A percentile compares a stretch with the other conserved stretches of the same genome.
Conservation (phyloP, 345 rosid genomes). For the Odontarrhena argentea region DNA sequence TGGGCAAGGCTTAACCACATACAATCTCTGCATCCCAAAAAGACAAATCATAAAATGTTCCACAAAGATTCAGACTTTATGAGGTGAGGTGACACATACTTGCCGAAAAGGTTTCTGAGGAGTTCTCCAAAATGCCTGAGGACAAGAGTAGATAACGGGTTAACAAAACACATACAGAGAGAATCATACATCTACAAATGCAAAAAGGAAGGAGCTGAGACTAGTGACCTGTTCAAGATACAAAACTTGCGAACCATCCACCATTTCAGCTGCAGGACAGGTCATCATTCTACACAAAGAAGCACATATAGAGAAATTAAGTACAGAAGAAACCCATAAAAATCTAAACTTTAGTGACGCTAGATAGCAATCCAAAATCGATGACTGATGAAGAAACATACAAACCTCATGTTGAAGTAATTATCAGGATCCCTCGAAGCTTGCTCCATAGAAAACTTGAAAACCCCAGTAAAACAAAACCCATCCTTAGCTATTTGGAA, state of each 20-base stretch:
- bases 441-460: conserved; percentile 83
- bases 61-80: background rate
- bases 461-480: conserved; percentile 13
- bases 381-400: conserved; percentile 14
- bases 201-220: conserved; percentile 7
- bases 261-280: conserved; percentile 91
- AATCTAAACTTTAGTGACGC: conserved; percentile 6
- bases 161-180: conserved; percentile 5
- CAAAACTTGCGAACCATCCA: conserved; percentile 74
- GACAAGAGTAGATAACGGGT: background rate
- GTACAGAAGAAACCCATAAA: background rate
- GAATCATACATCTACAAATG: background rate
- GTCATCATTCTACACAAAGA: conserved; percentile 56
- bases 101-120: conserved; percentile 90
- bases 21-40: conserved; percentile 63
- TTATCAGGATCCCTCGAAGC: conserved; percentile 86
- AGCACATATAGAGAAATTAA: too few species aligned
- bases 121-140: conserved; percentile 85
- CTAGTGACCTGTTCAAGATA: conserved; percentile 69
- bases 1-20: conserved; percentile 89
- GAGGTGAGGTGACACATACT: conserved; percentile 43
- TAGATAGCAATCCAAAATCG: background rate
- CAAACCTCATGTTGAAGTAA: conserved; percentile 87
- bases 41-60: background rate
- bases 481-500: conserved; percentile 3